Base-by-base conservation (phyloP, 1,284 basidiomycete genomes). In the Microbotryum silenes-acaulis region DNA sequence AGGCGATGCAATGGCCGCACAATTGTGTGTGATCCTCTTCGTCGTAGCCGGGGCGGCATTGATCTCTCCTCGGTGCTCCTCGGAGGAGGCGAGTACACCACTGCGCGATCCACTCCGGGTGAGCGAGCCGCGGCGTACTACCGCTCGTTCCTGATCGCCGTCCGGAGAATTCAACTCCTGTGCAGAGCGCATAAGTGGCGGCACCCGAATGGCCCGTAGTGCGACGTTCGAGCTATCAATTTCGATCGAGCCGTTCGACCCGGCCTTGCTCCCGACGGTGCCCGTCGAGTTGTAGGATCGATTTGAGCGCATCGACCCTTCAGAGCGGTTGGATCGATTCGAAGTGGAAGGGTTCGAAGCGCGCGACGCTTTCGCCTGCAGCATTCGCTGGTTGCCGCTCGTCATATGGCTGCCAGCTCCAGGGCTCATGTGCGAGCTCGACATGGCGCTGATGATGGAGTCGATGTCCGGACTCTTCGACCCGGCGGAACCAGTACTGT, bases 381-480 rank as follows among this genome's bases (percentile, higher is more conserved):
- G 16, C n/a, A 5, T 8, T 6, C 33, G 51, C 31, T 33, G 51
- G 29, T 33, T 33, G 29, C 51, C 51, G 51, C 21, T 10, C 31
- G 31, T 6, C 31, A 6, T 23, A 8, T 27, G 51, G 14, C 6
- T 33, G 12, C 8, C 10, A 29, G 6, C 29, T 18, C 27, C 27
- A 14, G 27, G 23, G 25, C 48, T 56, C 59, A 57, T 56, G 49
- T 57, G 59, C 18, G 55, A 57, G 0, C 45, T n/a, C 6, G 64
- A 54, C 49, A 72, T 72, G 23, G 68, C 67, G 33, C 65, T 59
- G 33, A 72, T 69, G 33, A 72, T 61, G 3, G 62, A 65, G 51
- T 72, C 66, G 51, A 71, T 70, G 23, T 70, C 70, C 23, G 65
- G 64, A 1, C 20, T 18, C 7, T 37, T 52, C 20, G 59, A 66